Conservation (phyloP, 306 rosid species). For the Vigna radiata region DNA sequence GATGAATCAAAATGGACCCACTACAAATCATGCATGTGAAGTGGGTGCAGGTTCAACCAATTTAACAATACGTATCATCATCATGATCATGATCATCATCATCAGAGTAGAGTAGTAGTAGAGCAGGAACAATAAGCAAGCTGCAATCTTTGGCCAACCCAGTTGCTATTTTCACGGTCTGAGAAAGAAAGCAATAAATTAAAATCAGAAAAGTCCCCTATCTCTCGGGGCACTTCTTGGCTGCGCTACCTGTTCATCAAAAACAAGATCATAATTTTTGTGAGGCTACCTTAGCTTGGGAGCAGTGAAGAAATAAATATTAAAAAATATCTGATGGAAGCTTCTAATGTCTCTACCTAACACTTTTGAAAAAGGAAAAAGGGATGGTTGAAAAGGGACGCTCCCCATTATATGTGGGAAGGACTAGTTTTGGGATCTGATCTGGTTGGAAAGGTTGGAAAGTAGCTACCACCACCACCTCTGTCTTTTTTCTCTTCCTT, state of each 20-base stretch:
- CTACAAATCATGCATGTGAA: slow-evolving; percentile 52
- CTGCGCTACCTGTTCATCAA: not conserved
- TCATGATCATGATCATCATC: no score
- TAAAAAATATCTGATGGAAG: slow-evolving; percentile 50
- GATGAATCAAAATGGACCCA: slow-evolving; percentile 46
- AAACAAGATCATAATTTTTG: not conserved
- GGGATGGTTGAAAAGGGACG: slow-evolving; percentile 50
- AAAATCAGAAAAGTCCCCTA: slow-evolving; percentile 16
- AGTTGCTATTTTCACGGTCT: not conserved
- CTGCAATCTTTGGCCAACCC: not conserved
- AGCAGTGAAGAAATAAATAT: not conserved
- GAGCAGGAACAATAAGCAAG: not conserved
- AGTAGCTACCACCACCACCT: slow-evolving; percentile 41
- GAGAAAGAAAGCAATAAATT: slow-evolving; percentile 17
- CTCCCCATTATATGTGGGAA: slow-evolving; percentile 49
- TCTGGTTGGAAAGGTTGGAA: slow-evolving; percentile 36
- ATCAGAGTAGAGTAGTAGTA: not conserved
- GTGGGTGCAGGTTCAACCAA: slow-evolving; percentile 48
- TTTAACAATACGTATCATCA: not conserved
- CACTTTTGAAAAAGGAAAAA: slow-evolving; percentile 54
- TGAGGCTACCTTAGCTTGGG: not conserved
- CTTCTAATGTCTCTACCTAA: slow-evolving; percentile 62
- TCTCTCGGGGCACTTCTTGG: slow-evolving; percentile 1
- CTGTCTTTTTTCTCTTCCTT: slow-evolving; percentile 51
- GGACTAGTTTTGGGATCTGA: not conserved